Conservation (phyloP, 148 eudicot genomes). For the Camellia sinensis region DNA sequence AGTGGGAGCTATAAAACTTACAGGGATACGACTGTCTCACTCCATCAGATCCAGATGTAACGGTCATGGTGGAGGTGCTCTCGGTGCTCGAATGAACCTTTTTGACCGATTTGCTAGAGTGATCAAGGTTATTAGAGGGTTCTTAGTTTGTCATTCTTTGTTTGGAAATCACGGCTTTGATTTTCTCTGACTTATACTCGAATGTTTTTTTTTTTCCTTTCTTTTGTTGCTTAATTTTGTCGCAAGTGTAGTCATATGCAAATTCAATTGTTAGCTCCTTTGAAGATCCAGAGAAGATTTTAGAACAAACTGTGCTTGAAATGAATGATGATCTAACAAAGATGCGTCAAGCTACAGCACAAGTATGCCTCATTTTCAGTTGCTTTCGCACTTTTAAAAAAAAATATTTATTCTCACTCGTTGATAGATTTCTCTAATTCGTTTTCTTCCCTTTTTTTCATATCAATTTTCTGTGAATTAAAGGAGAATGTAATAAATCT, state of each 20-base stretch:
- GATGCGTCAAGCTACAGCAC: slow-evolving; percentile 98
- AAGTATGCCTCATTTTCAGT: slow-evolving; percentile 41
- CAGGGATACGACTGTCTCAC: slow-evolving; percentile 42
- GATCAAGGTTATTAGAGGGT: slow-evolving; percentile 60
- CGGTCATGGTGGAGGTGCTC: slow-evolving; percentile 58
- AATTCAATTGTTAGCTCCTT: slow-evolving; percentile 78
- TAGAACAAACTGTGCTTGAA: slow-evolving; percentile 85
- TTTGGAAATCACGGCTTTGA: slow-evolving; percentile 1
- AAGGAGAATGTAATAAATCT: background rate
- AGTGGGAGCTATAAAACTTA: slow-evolving; percentile 57
- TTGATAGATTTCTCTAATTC: background rate
- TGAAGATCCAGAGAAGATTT: slow-evolving; percentile 97
- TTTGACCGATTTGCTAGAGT: slow-evolving; percentile 98
- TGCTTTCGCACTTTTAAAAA: background rate
- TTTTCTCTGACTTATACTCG: slow-evolving; percentile 4
- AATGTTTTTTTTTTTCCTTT: slow-evolving; percentile 17
- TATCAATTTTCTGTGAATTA: background rate
- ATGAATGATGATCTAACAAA: slow-evolving; percentile 94
- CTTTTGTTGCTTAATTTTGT: slow-evolving; percentile 9
- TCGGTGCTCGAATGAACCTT: slow-evolving; percentile 64
- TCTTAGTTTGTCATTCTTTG: slow-evolving; percentile 10
- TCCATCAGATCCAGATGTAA: slow-evolving; percentile 47
- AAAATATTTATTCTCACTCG: background rate
- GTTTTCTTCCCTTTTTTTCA: background rate
- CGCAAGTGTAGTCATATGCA: slow-evolving; percentile 68